phyloP scores from a whole-genome alignment of 257 asterid species.

The Solanum appendiculatum region DNA sequence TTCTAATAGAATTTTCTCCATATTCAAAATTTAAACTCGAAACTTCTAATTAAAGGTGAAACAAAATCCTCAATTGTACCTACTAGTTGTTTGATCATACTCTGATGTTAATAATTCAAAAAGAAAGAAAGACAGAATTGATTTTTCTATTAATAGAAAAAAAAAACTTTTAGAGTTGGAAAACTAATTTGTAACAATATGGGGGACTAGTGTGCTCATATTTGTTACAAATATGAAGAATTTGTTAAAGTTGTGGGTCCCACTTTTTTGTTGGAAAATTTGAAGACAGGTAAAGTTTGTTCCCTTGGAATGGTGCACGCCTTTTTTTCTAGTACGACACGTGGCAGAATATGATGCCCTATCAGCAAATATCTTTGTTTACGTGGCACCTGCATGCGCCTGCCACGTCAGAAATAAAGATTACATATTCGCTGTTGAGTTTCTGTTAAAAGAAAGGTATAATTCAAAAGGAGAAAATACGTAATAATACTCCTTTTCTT shows the following conservation, averaged over 20 bases:
- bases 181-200: neutral
- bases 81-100: too few relatives aligned
- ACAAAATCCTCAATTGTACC: too few relatives aligned
- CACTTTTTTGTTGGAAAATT: constrained; percentile 32
- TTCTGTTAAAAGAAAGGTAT: neutral
- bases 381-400: constrained; percentile 14
- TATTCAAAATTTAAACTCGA: too few relatives aligned
- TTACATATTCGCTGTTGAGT: neutral
- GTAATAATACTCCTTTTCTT: neutral
- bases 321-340: constrained; percentile 6
- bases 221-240: neutral
- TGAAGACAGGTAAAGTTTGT: constrained; percentile 27
- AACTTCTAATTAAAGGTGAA: too few relatives aligned
- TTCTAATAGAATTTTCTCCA: too few relatives aligned
- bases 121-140: neutral
- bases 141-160: neutral
- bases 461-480: neutral
- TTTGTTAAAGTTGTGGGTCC: constrained; percentile 23
- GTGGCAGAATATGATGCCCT: constrained; percentile 15
- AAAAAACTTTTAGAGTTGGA: neutral
- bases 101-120: neutral
- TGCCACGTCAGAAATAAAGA: constrained; percentile 6
- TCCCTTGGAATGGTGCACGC: constrained; percentile 12
- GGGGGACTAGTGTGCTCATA: neutral
- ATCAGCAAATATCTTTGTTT: neutral